These are phyloP conservation scores for Ganoderma multipileum DNA, from an alignment of 1,284 basidiomycete genomes.

Conservation along the genomic window DNA sequence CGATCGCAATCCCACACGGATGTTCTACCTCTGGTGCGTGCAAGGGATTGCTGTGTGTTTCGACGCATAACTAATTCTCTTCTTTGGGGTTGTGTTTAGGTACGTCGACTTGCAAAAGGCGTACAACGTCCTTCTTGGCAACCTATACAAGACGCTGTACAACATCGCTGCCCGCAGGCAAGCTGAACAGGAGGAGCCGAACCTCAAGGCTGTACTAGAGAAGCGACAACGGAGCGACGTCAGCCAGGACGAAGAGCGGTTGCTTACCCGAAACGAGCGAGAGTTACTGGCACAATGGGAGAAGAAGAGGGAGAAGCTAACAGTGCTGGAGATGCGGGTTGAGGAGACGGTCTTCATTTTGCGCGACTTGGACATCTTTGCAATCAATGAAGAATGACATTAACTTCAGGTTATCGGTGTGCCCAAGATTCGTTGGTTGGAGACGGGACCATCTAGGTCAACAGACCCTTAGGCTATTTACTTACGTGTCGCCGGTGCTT, in stretches of 20 bases:
- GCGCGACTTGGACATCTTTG: constrained; percentile 64
- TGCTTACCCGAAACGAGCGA: constrained; percentile 76
- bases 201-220: constrained; percentile 73
- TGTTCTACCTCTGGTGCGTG: constrained; percentile 86
- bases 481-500: too few species aligned
- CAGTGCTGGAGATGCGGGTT: constrained; percentile 79
- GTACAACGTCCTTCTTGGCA: constrained; percentile 76
- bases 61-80: not conserved
- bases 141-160: constrained; percentile 87
- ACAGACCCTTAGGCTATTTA: not conserved
- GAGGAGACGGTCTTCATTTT: constrained; percentile 88
- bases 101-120: constrained; percentile 86
- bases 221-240: constrained; percentile 86
- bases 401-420: not conserved
- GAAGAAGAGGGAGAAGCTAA: constrained; percentile 72
- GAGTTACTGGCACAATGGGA: constrained; percentile 74
- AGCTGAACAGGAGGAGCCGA: constrained; percentile 71
- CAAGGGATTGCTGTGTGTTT: not conserved
- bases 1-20: constrained; percentile 85
- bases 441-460: not conserved
- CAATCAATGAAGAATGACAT: constrained; percentile 36
- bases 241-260: constrained; percentile 64
- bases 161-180: constrained; percentile 80
- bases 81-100: constrained; percentile 47
- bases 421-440: not conserved